Conservation (phyloP, 2,329 filamentous ascomycete genomes). For the Alternaria ethzedia region DNA sequence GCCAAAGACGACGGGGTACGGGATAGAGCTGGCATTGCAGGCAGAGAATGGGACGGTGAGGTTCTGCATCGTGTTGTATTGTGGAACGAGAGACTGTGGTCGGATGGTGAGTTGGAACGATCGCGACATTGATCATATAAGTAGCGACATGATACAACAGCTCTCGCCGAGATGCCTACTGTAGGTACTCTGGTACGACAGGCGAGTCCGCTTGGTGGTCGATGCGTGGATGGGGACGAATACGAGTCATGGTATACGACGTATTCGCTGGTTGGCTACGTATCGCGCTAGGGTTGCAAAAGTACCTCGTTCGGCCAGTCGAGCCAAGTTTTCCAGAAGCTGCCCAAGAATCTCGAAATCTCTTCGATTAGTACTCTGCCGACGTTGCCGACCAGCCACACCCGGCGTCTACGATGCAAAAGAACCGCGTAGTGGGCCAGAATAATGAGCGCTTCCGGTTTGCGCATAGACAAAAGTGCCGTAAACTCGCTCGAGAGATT, state of each 20-base stretch:
- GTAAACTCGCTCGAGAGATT: conserved; percentile 25
- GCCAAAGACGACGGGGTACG: conserved; percentile 13
- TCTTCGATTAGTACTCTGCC: conserved; percentile 23
- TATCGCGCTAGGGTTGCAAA: neutral
- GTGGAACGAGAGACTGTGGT: neutral
- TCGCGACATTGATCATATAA: neutral
- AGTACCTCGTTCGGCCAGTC: conserved; percentile 27
- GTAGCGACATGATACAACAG: neutral
- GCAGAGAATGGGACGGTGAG: neutral
- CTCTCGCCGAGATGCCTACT: neutral
- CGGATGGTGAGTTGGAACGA: neutral
- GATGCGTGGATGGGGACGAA: neutral
- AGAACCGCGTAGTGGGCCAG: conserved; percentile 29
- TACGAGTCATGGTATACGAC: neutral
- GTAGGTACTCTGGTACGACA: neutral
- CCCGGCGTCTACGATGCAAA: conserved; percentile 17
- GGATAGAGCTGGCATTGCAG: conserved; percentile 9
- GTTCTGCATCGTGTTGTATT: neutral
- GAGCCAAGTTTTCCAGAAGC: conserved; percentile 28
- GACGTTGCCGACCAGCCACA: conserved; percentile 24
- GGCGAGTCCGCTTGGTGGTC: neutral
- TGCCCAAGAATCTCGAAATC: conserved; percentile 19
- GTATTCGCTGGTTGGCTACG: neutral
- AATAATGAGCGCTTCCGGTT: conserved; percentile 28
- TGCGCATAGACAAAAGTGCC: conserved; percentile 22